These are phyloP conservation scores for Coleophoma crateriformis DNA, from an alignment of 2,329 filamentous ascomycete species.

Conservation along the genomic window DNA sequence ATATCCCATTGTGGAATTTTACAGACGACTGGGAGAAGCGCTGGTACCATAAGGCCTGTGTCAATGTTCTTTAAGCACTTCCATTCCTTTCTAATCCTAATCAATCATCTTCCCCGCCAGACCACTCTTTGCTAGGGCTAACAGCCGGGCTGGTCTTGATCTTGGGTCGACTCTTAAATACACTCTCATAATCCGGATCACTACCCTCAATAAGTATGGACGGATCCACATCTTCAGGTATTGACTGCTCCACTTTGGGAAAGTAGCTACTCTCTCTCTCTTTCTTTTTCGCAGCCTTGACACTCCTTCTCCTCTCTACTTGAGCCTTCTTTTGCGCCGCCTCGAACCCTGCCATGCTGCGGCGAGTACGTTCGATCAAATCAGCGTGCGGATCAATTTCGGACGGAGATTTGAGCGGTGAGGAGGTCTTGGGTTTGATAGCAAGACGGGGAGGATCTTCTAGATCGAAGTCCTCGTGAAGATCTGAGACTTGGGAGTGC, in stretches of 20 bases:
- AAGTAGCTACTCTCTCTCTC: slow-evolving; percentile 40
- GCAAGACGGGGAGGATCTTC: slow-evolving; percentile 17
- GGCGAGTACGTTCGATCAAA: slow-evolving; percentile 50
- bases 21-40: no score
- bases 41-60: no score
- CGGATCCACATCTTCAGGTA: slow-evolving; percentile 16
- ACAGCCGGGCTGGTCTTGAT: slow-evolving; percentile 65
- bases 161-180: slow-evolving; percentile 80
- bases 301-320: slow-evolving; percentile 46
- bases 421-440: slow-evolving; percentile 8
- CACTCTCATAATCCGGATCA: slow-evolving; percentile 67
- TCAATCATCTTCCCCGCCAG: background rate
- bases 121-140: slow-evolving; percentile 17
- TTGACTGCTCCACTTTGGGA: slow-evolving; percentile 39
- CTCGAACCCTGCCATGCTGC: slow-evolving; percentile 58
- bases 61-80: no score
- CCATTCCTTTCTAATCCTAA: no score
- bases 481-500: slow-evolving; percentile 22
- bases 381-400: slow-evolving; percentile 17
- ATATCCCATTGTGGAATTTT: no score
- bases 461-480: slow-evolving; percentile 25
- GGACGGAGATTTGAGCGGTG: slow-evolving; percentile 9
- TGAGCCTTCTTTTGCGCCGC: slow-evolving; percentile 56
- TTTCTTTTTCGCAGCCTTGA: slow-evolving; percentile 36
- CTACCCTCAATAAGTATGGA: slow-evolving; percentile 45